Percentiles rank a stretch among this genome's conserved stretches.
Evolutionary conservation across 2,329 filamentous ascomycete species (phyloP).

Genomic region (Chaetomiaceae sp.): DNA sequence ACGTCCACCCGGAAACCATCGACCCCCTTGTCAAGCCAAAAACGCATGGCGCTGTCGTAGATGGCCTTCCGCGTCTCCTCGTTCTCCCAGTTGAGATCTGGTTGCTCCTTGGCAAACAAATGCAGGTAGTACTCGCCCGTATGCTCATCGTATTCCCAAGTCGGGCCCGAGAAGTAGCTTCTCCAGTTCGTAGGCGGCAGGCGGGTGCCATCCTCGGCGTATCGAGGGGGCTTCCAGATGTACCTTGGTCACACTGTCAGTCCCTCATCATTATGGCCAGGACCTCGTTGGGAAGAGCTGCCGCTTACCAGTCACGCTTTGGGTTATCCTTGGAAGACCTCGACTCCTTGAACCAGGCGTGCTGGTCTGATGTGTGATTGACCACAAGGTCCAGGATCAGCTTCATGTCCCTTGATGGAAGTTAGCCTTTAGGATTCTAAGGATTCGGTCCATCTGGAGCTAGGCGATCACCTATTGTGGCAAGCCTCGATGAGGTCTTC

Average conservation of each 20-base stretch:
- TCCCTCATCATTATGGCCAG: no score
- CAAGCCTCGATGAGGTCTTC: slow-evolving; percentile 55
- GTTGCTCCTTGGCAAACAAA: slow-evolving; percentile 70
- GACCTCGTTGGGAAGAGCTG: not conserved
- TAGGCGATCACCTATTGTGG: slow-evolving; percentile 36
- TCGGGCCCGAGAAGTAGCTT: slow-evolving; percentile 55
- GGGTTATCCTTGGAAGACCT: slow-evolving; percentile 55
- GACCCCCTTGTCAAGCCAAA: slow-evolving; percentile 70
- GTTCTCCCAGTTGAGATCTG: slow-evolving; percentile 84
- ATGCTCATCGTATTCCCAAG: slow-evolving; percentile 67
- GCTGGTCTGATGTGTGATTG: slow-evolving; percentile 70
- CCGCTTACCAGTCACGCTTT: slow-evolving; percentile 66
- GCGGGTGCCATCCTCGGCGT: slow-evolving; percentile 52
- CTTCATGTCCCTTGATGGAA: slow-evolving; percentile 52
- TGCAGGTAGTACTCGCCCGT: slow-evolving; percentile 73
- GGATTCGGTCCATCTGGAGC: no score
- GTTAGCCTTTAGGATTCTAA: not conserved
- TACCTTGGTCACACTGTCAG: slow-evolving; percentile 23
- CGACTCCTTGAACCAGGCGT: slow-evolving; percentile 67
- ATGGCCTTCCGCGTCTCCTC: slow-evolving; percentile 62
- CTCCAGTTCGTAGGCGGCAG: slow-evolving; percentile 73
- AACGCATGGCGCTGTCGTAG: slow-evolving; percentile 65
- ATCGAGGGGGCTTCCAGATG: slow-evolving; percentile 34
- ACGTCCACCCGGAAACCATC: slow-evolving; percentile 67
- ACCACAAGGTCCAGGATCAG: slow-evolving; percentile 72